phyloP scores from a whole-genome alignment of 2,329 filamentous ascomycete species.

The Clonostachys rhizophaga region DNA sequence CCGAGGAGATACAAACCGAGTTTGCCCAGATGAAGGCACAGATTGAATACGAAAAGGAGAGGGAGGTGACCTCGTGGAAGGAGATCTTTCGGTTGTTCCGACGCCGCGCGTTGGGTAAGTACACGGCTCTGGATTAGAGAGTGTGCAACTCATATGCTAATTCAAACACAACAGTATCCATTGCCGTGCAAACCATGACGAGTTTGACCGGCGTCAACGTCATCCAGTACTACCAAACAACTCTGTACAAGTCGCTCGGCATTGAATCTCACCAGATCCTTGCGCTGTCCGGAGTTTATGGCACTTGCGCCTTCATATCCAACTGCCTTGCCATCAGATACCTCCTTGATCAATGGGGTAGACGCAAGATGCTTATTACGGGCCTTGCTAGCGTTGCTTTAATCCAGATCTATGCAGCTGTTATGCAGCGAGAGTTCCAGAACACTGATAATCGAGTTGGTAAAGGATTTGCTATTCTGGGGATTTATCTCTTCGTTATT shows the following conservation, averaged over 20 bases:
- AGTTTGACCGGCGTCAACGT: conserved; percentile 15
- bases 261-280: conserved; percentile 39
- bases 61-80: conserved; percentile 44
- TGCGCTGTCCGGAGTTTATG: conserved; percentile 39
- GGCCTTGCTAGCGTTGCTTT: conserved; percentile 45
- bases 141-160: neutral
- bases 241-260: conserved; percentile 32
- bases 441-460: conserved; percentile 47
- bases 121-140: neutral
- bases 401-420: conserved; percentile 54
- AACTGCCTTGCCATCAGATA: conserved; percentile 46
- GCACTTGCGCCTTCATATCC: conserved; percentile 43
- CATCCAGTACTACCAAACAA: conserved; percentile 20
- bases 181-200: conserved; percentile 44
- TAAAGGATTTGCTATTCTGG: conserved; percentile 54
- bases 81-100: conserved; percentile 48
- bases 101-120: conserved; percentile 42
- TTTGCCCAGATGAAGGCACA: conserved; percentile 48
- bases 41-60: conserved; percentile 52
- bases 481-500: conserved; percentile 54
- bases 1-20: conserved; percentile 39
- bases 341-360: conserved; percentile 53
- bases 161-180: conserved; percentile 21
- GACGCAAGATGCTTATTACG: conserved; percentile 52
- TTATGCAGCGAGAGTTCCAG: conserved; percentile 54